A percentile compares a stretch with the other conserved stretches of the same genome.
Evolutionary conservation across 2,329 filamentous ascomycete genomes (phyloP).

Genomic region (Ophiostoma sp.): DNA sequence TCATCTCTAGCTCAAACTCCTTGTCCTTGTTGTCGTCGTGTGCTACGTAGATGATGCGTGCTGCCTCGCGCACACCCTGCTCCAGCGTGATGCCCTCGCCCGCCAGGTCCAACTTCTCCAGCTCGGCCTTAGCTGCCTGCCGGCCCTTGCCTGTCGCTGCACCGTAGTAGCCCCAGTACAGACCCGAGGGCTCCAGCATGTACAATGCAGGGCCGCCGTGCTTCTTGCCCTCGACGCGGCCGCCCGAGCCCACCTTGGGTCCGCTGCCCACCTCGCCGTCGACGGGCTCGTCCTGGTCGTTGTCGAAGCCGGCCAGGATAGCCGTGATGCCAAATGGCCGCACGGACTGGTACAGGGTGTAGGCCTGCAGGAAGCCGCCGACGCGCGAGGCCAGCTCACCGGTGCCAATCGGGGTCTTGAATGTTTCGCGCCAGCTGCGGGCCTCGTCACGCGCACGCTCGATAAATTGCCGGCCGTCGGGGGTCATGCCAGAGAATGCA

Average conservation of each 20-base stretch:
- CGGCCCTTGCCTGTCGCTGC: constrained; percentile 95
- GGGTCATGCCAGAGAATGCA: constrained; percentile 88
- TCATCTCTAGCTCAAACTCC: constrained; percentile 99
- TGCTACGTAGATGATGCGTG: constrained; percentile 92
- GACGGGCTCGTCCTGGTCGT: constrained; percentile 74
- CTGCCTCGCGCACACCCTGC: constrained; percentile 92
- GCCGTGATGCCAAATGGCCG: constrained; percentile 95
- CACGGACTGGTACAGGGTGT: constrained; percentile 95
- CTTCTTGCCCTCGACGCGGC: constrained; percentile 67
- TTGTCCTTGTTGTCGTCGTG: constrained; percentile 99
- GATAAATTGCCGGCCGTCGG: constrained; percentile 92
- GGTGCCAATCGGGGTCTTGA: constrained; percentile 90
- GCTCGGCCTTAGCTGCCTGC: constrained; percentile 93
- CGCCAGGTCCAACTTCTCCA: constrained; percentile 91
- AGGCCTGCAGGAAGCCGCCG: constrained; percentile 93
- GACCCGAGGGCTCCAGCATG: constrained; percentile 97
- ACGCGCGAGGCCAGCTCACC: constrained; percentile 85
- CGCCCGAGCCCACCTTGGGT: constrained; percentile 72
- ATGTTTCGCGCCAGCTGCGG: constrained; percentile 80
- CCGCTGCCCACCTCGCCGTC: constrained; percentile 86
- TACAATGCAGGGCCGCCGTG: constrained; percentile 90
- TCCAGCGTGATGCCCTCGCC: constrained; percentile 70
- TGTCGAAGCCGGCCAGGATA: constrained; percentile 90
- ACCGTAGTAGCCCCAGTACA: constrained; percentile 99
- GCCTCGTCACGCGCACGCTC: constrained; percentile 92